Percentiles rank a stretch among this genome's conserved stretches.
Evolutionary conservation across 2,329 filamentous ascomycete species (phyloP).

Genomic region (Aureobasidium leucospermi): DNA sequence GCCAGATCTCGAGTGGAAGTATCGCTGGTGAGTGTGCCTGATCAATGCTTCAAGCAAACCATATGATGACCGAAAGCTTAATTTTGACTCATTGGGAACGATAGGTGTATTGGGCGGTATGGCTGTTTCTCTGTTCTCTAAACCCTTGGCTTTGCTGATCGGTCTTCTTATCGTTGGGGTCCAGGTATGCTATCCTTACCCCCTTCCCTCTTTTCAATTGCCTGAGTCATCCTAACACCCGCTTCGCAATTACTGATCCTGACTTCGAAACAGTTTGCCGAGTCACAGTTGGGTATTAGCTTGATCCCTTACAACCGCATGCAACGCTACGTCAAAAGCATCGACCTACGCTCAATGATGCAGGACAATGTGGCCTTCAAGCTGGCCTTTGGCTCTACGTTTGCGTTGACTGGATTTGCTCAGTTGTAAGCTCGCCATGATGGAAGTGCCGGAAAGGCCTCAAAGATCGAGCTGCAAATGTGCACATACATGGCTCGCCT

Average conservation of each 20-base stretch:
- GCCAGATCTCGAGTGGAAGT: constrained; percentile 41
- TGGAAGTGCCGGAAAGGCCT: too few species aligned
- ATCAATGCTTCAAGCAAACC: too few species aligned
- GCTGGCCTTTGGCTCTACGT: constrained; percentile 63
- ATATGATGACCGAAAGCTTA: background rate
- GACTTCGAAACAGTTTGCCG: constrained; percentile 34
- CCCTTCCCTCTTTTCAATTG: background rate
- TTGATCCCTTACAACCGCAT: constrained; percentile 42
- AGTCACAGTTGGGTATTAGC: constrained; percentile 44
- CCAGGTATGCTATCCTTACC: constrained; percentile 43
- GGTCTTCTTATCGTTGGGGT: constrained; percentile 57
- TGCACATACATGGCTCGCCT: background rate
- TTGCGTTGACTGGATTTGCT: constrained; percentile 62
- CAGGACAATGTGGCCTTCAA: constrained; percentile 58
- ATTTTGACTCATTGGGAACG: background rate
- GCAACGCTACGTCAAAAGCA: constrained; percentile 43
- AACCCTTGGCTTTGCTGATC: constrained; percentile 59
- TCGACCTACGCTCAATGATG: constrained; percentile 46
- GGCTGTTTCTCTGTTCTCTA: constrained; percentile 62
- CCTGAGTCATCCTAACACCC: background rate
- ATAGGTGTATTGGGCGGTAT: constrained; percentile 58
- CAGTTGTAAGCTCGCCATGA: background rate
- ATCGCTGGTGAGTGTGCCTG: constrained; percentile 31
- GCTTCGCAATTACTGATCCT: constrained; percentile 5
- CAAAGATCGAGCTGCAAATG: background rate